phyloP scores from a whole-genome alignment of 768 basidiomycete genomes.

The Lactifluus echinatus region DNA sequence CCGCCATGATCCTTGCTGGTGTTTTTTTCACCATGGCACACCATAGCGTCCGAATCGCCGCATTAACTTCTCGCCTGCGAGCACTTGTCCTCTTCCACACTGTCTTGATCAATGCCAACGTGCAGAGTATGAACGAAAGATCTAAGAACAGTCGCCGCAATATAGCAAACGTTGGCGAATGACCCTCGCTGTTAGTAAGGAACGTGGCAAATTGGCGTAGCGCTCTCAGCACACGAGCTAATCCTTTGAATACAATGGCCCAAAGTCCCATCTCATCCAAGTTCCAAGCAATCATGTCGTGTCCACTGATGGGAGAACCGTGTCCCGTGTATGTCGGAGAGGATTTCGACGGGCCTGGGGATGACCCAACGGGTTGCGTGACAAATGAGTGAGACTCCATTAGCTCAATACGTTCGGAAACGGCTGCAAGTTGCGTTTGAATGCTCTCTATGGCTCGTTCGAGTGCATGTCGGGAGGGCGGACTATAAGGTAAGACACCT shows the following conservation, averaged over 20 bases:
- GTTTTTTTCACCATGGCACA: slow-evolving; percentile 55
- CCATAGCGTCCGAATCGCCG: slow-evolving; percentile 62
- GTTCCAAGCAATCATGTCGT: slow-evolving; percentile 13
- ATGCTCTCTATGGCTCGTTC: slow-evolving; percentile 74
- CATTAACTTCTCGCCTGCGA: slow-evolving; percentile 57
- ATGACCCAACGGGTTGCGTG: slow-evolving; percentile 30
- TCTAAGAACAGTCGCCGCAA: slow-evolving; percentile 71
- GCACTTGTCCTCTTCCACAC: slow-evolving; percentile 64
- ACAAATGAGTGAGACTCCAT: slow-evolving; percentile 39
- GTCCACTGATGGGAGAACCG: slow-evolving; percentile 17
- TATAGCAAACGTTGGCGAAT: slow-evolving; percentile 59
- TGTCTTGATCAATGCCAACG: slow-evolving; percentile 48
- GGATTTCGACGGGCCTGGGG: slow-evolving; percentile 20
- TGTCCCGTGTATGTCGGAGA: slow-evolving; percentile 26
- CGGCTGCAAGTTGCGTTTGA: slow-evolving; percentile 73
- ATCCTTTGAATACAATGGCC: slow-evolving; percentile 60
- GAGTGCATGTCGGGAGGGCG: slow-evolving; percentile 44
- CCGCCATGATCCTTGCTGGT: slow-evolving; percentile 37
- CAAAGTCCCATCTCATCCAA: slow-evolving; percentile 70
- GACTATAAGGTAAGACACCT: slow-evolving; percentile 28
- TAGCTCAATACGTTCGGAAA: slow-evolving; percentile 55
- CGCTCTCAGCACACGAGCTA: slow-evolving; percentile 41
- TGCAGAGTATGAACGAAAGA: slow-evolving; percentile 59
- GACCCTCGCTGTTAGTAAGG: slow-evolving; percentile 48
- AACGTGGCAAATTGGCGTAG: slow-evolving; percentile 47